These are phyloP conservation scores for Symbiotaphrina buchneri DNA, from an alignment of 495 filamentous ascomycete genomes.

Conservation along the genomic window DNA sequence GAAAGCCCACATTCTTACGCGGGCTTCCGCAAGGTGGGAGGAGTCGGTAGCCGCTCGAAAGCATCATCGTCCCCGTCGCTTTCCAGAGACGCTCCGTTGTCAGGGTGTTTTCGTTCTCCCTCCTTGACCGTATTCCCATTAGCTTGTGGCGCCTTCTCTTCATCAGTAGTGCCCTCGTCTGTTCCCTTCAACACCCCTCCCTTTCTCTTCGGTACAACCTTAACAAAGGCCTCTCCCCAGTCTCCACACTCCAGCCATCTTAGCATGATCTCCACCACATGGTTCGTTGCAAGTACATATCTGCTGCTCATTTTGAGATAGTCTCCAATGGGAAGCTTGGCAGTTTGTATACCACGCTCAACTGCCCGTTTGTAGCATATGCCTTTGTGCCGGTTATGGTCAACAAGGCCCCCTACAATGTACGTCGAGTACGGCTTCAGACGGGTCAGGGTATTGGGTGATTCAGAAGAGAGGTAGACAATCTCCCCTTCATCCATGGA, in stretches of 20 bases:
- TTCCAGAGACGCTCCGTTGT: too few relatives aligned
- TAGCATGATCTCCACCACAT: conserved; percentile 91
- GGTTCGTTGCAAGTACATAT: conserved; percentile 72
- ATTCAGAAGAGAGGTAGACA: conserved; percentile 79
- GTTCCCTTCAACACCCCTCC: conserved; percentile 39
- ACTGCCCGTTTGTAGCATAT: conserved; percentile 69
- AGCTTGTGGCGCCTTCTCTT: too few relatives aligned
- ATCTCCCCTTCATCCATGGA: conserved; percentile 29
- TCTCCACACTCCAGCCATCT: conserved; percentile 72
- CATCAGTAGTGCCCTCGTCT: too few relatives aligned
- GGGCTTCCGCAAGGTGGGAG: too few relatives aligned
- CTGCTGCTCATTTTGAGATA: conserved; percentile 77
- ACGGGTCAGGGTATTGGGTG: conserved; percentile 51
- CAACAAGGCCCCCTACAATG: conserved; percentile 84
- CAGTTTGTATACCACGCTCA: conserved; percentile 56
- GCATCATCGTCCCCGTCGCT: too few relatives aligned
- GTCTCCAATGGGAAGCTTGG: conserved; percentile 77
- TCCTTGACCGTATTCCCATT: too few relatives aligned
- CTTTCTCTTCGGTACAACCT: conserved; percentile 69
- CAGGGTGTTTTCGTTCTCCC: too few relatives aligned
- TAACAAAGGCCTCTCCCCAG: conserved; percentile 76
- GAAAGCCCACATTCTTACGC: too few relatives aligned
- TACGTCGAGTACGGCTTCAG: conserved; percentile 75
- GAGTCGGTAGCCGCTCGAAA: too few relatives aligned
- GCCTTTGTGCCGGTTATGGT: conserved; percentile 87